phyloP scores from a whole-genome alignment of 2,329 filamentous ascomycete species.

The Fusarium duplospermum region DNA sequence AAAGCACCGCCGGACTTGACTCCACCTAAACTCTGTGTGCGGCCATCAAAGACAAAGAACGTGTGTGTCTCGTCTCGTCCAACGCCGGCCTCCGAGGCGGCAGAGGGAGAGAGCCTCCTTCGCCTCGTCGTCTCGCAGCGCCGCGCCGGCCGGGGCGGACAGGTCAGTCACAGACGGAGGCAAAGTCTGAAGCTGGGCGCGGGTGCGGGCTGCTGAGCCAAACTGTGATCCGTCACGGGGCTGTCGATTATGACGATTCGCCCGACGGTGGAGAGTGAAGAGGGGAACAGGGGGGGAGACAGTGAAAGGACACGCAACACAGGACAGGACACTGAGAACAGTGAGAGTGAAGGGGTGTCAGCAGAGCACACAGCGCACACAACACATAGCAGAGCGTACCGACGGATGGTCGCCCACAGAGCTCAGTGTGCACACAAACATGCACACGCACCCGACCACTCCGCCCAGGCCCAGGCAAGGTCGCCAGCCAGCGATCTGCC shows the following conservation, averaged over 20 bases:
- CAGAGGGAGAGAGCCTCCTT: background rate
- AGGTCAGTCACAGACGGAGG: conserved; percentile 25
- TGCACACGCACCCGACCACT: conserved; percentile 11
- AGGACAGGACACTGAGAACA: conserved; percentile 17
- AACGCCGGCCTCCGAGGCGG: conserved; percentile 28
- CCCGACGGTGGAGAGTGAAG: conserved; percentile 36
- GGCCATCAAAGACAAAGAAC: conserved; percentile 14
- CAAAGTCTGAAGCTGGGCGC: conserved; percentile 34
- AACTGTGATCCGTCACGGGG: conserved; percentile 42
- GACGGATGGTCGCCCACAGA: conserved; percentile 18
- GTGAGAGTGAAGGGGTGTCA: conserved; percentile 37
- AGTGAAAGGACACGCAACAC: conserved; percentile 38
- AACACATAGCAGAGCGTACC: background rate
- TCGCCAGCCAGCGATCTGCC: conserved; percentile 30
- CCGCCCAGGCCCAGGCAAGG: conserved; percentile 27
- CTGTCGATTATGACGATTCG: conserved; percentile 42
- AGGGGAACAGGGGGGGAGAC: conserved; percentile 16
- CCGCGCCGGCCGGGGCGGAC: conserved; percentile 30
- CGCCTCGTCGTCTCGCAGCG: conserved; percentile 6
- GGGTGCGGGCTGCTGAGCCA: conserved; percentile 14
- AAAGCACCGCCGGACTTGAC: conserved; percentile 17
- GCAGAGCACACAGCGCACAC: conserved; percentile 36
- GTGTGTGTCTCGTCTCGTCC: conserved; percentile 5
- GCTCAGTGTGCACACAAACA: conserved; percentile 7
- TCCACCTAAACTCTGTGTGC: conserved; percentile 38